Percentiles rank a stretch among this genome's conserved stretches.
phyloP scores from a whole-genome alignment of 2,329 filamentous ascomycete genomes.

The Periconia macrospinosa region DNA sequence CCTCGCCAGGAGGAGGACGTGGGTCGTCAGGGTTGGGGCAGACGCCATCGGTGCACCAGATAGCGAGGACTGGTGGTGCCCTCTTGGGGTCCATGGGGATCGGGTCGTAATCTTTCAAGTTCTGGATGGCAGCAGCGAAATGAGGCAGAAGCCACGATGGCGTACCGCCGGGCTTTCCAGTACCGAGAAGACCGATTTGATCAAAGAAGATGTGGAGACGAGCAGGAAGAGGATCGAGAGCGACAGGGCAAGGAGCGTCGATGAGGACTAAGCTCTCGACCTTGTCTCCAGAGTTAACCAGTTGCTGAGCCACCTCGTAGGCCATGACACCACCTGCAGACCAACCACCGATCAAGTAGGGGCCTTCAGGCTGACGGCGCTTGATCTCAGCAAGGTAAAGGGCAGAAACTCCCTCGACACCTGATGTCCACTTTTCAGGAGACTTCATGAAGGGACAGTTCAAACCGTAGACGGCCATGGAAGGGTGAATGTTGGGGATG shows the following conservation, averaged over 20 bases:
- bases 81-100: constrained; percentile 62
- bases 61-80: constrained; percentile 64
- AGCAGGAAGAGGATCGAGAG: constrained; percentile 53
- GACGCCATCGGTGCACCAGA: constrained; percentile 76
- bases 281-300: constrained; percentile 52
- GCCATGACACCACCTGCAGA: constrained; percentile 59
- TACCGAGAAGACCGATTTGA: constrained; percentile 70
- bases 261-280: constrained; percentile 56
- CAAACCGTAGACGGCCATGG: constrained; percentile 57
- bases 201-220: constrained; percentile 73
- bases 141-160: constrained; percentile 75
- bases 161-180: constrained; percentile 60
- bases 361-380: constrained; percentile 67
- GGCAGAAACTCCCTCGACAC: constrained; percentile 65
- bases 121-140: constrained; percentile 69
- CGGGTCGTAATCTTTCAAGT: constrained; percentile 70
- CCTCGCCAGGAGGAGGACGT: constrained; percentile 64
- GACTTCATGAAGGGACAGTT: constrained; percentile 74
- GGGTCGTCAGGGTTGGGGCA: constrained; percentile 68
- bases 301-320: constrained; percentile 54
- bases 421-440: constrained; percentile 66
- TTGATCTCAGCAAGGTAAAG: constrained; percentile 72
- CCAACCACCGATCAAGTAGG: constrained; percentile 59
- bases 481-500: constrained; percentile 57
- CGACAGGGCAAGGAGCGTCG: constrained; percentile 57